Evolutionary conservation across 768 basidiomycete species (phyloP), one percentile per base, ranked within the genome.

Genomic region (Naematelia encephala): DNA sequence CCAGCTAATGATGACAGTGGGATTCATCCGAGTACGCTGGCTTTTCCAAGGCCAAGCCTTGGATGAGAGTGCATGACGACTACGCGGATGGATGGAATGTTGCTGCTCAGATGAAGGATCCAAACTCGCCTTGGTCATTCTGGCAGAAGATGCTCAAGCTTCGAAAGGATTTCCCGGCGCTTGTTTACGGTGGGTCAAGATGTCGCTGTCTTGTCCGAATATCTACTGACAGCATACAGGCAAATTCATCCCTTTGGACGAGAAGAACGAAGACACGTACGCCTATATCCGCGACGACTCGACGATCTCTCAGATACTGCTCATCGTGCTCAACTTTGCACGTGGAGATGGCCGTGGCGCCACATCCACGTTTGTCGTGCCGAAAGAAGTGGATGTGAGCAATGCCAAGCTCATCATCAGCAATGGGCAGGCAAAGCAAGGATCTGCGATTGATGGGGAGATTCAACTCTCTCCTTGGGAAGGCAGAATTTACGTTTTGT

Each of bases 31-130:
- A 74, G 5, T 80, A 88, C 56, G 85, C 82, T 0, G 87, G 88
- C 0, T 88, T 89, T 73, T 79, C 82, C 1, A 84, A 82, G 1
- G 50, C 48, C 2, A 81, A 72, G 1, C 86, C 87, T 0, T 89
- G 87, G 87, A 88, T 88, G 86, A 80, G 85, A 23, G 82, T 86
- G 5, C 85, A 87, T 65, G 85, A 86, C 39, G 86, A 88, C 64
- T 86, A 84, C 68, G 56, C 62, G 0, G 66, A 74, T 1, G 58
- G 54, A 21, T 69, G 68, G 65, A 88, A 87, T 63, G 85, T 79
- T 14, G 79, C 65, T 0, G 73, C 68, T 12, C 83, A 88, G 73
- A 42, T 79, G 14, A 61, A 67, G 0, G 82, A 87, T 57, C 63
- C 76, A 0, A 63, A 78, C n/a, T 86, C 84, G 65, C 84, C 86